Percentiles rank a stretch among this genome's conserved stretches.
Evolutionary conservation across 2,329 filamentous ascomycete genomes (phyloP).

Genomic region (Trichoderma semiorbis): DNA sequence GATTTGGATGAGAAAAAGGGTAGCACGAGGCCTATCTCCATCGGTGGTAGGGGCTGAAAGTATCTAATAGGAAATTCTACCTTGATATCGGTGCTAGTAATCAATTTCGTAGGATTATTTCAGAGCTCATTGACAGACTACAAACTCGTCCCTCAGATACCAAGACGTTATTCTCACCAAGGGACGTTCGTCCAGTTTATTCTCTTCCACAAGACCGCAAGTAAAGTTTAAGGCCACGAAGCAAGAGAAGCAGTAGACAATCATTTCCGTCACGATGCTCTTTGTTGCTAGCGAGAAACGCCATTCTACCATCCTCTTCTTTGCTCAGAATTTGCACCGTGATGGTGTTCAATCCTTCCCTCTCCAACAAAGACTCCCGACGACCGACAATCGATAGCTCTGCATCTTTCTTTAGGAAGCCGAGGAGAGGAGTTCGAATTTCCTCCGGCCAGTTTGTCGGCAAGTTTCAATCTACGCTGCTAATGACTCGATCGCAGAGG

Average conservation of each 20-base stretch:
- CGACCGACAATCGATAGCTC: background rate
- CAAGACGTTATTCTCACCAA: background rate
- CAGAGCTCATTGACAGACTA: background rate
- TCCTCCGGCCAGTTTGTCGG: rapidly evolving
- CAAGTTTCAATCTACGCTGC: background rate
- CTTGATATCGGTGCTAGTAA: background rate
- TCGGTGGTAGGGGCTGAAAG: background rate
- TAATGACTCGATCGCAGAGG: background rate
- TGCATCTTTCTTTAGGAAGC: background rate
- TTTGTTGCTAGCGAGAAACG: background rate
- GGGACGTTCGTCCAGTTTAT: rapidly evolving
- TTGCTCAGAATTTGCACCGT: background rate
- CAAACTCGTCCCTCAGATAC: background rate
- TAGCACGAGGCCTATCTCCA: background rate
- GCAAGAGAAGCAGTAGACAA: background rate
- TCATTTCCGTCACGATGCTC: background rate
- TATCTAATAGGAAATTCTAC: background rate
- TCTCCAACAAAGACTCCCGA: background rate
- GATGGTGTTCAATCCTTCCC: background rate
- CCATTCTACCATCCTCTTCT: background rate
- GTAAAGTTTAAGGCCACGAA: background rate
- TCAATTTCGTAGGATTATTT: background rate
- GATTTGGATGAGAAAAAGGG: rapidly evolving
- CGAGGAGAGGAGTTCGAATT: rapidly evolving
- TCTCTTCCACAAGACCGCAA: background rate